A percentile compares a stretch with the other conserved stretches of the same genome.
These are phyloP conservation scores for Pinus taeda DNA, from an alignment of 75 land plant species.

Conservation along the genomic window DNA sequence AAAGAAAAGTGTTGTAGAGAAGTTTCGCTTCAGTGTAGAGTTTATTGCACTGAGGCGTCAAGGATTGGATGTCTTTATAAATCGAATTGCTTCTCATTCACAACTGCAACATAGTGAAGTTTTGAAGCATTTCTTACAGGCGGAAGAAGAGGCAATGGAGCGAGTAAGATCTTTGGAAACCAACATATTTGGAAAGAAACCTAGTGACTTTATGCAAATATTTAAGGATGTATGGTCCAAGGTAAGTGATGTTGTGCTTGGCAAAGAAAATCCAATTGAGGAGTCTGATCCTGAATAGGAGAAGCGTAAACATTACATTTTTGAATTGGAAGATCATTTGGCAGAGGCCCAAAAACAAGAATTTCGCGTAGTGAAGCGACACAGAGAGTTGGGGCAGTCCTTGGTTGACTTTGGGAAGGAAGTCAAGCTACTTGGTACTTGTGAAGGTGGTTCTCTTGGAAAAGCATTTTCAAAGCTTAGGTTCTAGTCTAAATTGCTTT, in stretches of 20 bases:
- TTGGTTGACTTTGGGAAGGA: constrained; percentile 92
- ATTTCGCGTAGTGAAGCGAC: constrained; percentile 84
- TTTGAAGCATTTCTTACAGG: too few relatives aligned
- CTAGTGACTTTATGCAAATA: constrained; percentile 91
- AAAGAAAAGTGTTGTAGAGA: too few relatives aligned
- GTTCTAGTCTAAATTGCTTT: constrained; percentile 57
- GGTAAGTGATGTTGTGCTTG: constrained; percentile 92
- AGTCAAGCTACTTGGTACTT: constrained; percentile 67
- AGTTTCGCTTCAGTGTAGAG: too few relatives aligned
- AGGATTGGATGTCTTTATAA: too few relatives aligned
- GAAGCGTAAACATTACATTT: constrained; percentile 81
- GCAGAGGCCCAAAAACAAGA: constrained; percentile 95
- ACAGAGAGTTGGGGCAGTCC: constrained; percentile 88
- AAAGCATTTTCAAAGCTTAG: constrained; percentile 88
- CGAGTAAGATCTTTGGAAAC: constrained; percentile 65
- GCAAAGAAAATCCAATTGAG: constrained; percentile 94
- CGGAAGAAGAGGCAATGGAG: constrained; percentile 97
- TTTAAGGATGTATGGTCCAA: constrained; percentile 96
- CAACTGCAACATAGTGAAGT: too few relatives aligned
- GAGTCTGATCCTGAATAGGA: constrained; percentile 91
- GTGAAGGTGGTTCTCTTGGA: constrained; percentile 78
- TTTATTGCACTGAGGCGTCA: too few relatives aligned
- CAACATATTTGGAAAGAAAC: constrained; percentile 84
- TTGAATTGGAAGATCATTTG: constrained; percentile 85
- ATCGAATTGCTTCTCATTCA: too few relatives aligned